Evolutionary conservation across 1,139 yeast genomes (phyloP), one percentile per base, ranked within the genome.

Genomic region (Candida sanyaensis): DNA sequence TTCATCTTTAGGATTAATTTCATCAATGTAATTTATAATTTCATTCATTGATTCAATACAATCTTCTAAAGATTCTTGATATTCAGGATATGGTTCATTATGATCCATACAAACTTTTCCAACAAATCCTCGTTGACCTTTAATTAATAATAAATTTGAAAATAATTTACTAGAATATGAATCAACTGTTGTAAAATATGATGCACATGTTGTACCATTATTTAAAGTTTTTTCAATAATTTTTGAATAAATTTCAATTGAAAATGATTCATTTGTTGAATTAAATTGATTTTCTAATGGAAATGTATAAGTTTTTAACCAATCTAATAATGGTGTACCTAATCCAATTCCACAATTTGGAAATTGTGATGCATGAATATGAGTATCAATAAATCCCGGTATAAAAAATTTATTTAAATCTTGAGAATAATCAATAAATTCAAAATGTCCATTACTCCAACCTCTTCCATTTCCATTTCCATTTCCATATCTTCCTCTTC

Each of bases 351-450:
- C 98, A 43, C 82, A 77, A 64, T 93, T 93, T n/a, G 98, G 97
- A 63, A 83, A 93, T 68, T 93, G 99, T 4, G 98, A 87, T 0
- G 98, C 97, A 64, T 93, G 99, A 51, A 91, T 90, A 63, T 93
- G 99, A 1, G 98, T 91, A 61, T 93, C 99, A 11, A 93, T 73
- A 58, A 93, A 91, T 1, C 99, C 99, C 0, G 99, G 99, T 59
- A 89, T 82, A 58, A 86, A 81, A 63, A 92, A 91, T 46, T 76
- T 68, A 44, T 67, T 53, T 17, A 41, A 42, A 34, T 65, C 63
- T 8, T 57, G 49, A n/a, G 68, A 61, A 38, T 59, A 57, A 51
- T 71, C 74, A 6, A 69, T 57, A 49, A 51, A 68, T 11, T 61
- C 60, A 50, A 69, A 59, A 43, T 57, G 48, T 8, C 45, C 44